These are phyloP conservation scores for Quercus dentata DNA, from an alignment of 306 rosid species.

Conservation along the genomic window DNA sequence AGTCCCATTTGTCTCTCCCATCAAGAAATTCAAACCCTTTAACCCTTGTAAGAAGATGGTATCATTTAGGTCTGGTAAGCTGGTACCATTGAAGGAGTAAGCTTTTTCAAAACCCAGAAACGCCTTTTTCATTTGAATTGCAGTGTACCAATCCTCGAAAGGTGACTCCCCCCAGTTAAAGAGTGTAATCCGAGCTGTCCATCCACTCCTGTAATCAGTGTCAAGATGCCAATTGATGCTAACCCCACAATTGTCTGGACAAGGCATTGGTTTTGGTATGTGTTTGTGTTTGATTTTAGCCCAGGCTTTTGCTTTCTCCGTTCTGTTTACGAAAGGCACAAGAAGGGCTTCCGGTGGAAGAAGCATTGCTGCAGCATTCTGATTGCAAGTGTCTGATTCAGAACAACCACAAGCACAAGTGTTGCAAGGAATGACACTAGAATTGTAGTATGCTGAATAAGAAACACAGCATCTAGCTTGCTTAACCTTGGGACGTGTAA, in stretches of 20 bases:
- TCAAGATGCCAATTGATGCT: conserved; percentile 83
- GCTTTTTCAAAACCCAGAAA: conserved; percentile 45
- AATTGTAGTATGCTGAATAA: conserved; percentile 67
- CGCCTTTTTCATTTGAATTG: conserved; percentile 42
- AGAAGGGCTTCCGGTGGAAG: conserved; percentile 69
- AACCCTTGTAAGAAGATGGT: conserved; percentile 68
- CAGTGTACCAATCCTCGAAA: conserved; percentile 78
- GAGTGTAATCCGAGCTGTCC: conserved; percentile 83
- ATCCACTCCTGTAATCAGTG: conserved; percentile 54
- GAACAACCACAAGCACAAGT: conserved; percentile 87
- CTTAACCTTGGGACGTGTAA: conserved; percentile 53
- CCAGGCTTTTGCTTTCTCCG: conserved; percentile 67
- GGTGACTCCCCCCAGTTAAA: conserved; percentile 59
- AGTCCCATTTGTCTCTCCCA: conserved; percentile 54
- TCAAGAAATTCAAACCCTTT: conserved; percentile 53
- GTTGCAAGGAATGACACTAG: conserved; percentile 71
- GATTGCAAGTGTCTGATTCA: conserved; percentile 34
- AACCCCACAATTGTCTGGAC: conserved; percentile 76
- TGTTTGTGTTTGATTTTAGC: conserved; percentile 46
- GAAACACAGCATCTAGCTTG: conserved; percentile 69
- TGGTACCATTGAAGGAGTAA: conserved; percentile 80
- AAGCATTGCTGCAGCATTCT: conserved; percentile 35
- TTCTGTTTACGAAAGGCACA: conserved; percentile 64
- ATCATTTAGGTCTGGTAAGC: conserved; percentile 27
- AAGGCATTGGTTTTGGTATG: conserved; percentile 49